Evolutionary conservation across 1,284 basidiomycete genomes (phyloP).

Genomic region (Cryptococcus sp.): DNA sequence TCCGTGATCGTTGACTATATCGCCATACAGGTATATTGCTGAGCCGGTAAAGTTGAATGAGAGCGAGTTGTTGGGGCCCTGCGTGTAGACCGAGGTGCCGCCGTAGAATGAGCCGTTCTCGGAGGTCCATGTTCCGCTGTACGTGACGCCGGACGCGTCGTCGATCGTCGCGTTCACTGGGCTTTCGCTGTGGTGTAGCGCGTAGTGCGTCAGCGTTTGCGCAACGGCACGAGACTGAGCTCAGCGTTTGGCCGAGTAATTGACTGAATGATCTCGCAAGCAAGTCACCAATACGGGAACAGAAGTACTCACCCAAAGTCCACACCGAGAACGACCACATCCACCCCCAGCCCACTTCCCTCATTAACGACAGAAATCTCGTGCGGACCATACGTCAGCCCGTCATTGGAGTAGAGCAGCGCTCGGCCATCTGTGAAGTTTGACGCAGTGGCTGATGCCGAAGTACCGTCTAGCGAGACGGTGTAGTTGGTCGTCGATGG

Average conservation of each 20-base stretch:
- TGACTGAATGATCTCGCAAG: conserved; percentile 3
- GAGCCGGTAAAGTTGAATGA: conserved; percentile 47
- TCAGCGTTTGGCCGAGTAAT: conserved; percentile 32
- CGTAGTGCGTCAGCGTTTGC: no score
- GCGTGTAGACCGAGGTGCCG: conserved; percentile 44
- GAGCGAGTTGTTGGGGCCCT: conserved; percentile 36
- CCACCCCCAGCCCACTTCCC: conserved; percentile 43
- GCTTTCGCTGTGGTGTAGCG: no score
- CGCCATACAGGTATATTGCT: conserved; percentile 53
- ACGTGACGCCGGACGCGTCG: conserved; percentile 38
- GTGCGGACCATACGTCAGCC: conserved; percentile 31
- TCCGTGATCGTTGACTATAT: conserved; percentile 55
- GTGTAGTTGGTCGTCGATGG: conserved; percentile 35
- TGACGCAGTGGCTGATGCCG: conserved; percentile 16
- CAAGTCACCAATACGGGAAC: neutral
- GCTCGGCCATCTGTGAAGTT: conserved; percentile 30
- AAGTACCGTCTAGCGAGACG: conserved; percentile 40
- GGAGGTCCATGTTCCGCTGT: conserved; percentile 48
- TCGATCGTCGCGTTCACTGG: conserved; percentile 48
- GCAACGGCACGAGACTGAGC: no score
- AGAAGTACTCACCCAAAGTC: conserved; percentile 39
- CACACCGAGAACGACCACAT: conserved; percentile 36
- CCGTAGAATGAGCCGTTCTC: conserved; percentile 46
- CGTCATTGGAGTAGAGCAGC: conserved; percentile 28
- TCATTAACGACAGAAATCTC: conserved; percentile 34